These are phyloP conservation scores for Flaveria brownii DNA, from an alignment of 129 eudicot species.

Conservation along the genomic window DNA sequence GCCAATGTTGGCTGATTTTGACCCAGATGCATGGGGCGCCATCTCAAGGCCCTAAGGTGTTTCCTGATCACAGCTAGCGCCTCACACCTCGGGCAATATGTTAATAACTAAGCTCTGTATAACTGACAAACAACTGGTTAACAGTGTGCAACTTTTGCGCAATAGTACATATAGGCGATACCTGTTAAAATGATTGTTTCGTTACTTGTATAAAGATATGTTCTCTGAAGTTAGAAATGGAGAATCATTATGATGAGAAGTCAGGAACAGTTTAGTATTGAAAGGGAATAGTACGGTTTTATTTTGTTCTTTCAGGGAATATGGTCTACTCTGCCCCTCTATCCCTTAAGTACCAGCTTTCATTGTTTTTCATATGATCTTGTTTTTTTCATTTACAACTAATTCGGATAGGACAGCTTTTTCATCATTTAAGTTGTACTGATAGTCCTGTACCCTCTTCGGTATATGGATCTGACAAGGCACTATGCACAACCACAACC, in stretches of 20 bases:
- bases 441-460: background rate
- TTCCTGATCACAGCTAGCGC: no score
- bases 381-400: background rate
- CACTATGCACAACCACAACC: no score
- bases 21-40: no score
- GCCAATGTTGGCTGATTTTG: no score
- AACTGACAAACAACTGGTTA: background rate
- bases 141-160: background rate
- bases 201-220: background rate
- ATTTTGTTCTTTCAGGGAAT: background rate
- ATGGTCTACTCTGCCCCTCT: background rate
- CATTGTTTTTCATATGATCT: background rate
- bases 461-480: no score
- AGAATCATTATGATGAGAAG: background rate
- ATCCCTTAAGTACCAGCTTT: background rate
- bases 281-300: slow-evolving; percentile 4
- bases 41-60: no score
- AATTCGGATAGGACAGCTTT: background rate
- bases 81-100: no score
- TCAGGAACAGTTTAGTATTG: background rate
- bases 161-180: background rate
- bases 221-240: background rate
- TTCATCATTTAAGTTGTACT: background rate
- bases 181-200: background rate
- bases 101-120: background rate